Conservation (phyloP, 441 rosid genomes). For the Macaranga tanarius region DNA sequence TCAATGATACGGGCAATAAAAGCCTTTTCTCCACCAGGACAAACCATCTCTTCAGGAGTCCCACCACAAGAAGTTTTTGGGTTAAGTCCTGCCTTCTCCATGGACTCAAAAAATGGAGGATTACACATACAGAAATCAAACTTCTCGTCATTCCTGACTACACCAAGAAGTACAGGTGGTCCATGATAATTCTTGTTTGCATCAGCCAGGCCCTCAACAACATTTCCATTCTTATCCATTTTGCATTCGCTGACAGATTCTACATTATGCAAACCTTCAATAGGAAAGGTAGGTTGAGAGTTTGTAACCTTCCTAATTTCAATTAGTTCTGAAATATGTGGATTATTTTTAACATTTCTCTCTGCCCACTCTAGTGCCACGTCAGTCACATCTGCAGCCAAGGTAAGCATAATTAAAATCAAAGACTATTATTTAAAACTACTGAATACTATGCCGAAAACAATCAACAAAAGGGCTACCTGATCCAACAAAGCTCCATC, state of each 20-base stretch:
- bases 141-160: conserved; percentile 64
- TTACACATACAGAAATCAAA: conserved; percentile 97
- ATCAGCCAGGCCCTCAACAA: conserved; percentile 28
- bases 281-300: conserved; percentile 23
- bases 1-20: conserved; percentile 69
- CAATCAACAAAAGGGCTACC: conserved; percentile 38
- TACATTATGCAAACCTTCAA: conserved; percentile 21
- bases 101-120: conserved; percentile 89
- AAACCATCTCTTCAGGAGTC: conserved; percentile 86
- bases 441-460: neutral
- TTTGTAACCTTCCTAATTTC: conserved; percentile 63
- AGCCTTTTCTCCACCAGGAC: conserved; percentile 85
- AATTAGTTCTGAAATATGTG: conserved; percentile 56
- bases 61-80: conserved; percentile 97
- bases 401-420: conserved; percentile 19
- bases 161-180: conserved; percentile 57
- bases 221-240: conserved; percentile 13
- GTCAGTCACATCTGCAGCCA: conserved; percentile 67
- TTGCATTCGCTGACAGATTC: conserved; percentile 28
- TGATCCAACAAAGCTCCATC: conserved; percentile 84
- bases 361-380: conserved; percentile 92
- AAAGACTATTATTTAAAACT: neutral
- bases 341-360: conserved; percentile 70
- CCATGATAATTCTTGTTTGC: conserved; percentile 36
- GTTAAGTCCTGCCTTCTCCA: conserved; percentile 83